These are phyloP conservation scores for Colletotrichum camelliae DNA, from an alignment of 2,329 filamentous ascomycete species.

Conservation along the genomic window DNA sequence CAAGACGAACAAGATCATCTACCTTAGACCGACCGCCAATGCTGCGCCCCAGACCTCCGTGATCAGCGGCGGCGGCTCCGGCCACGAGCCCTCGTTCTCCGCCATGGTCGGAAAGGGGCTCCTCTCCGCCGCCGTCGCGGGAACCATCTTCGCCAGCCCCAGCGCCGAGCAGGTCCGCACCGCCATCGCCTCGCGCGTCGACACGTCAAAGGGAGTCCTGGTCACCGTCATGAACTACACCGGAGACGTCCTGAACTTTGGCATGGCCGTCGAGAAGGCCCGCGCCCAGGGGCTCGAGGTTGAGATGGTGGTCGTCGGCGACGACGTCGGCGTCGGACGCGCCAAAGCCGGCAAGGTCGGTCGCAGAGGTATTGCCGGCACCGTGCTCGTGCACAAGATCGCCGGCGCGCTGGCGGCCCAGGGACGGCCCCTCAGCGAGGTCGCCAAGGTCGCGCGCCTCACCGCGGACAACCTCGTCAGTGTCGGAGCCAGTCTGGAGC, in stretches of 20 bases:
- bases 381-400: constrained; percentile 90
- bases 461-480: constrained; percentile 80
- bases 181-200: constrained; percentile 61
- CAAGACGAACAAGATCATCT: constrained; percentile 81
- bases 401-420: constrained; percentile 80
- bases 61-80: constrained; percentile 85
- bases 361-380: constrained; percentile 87
- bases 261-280: constrained; percentile 91
- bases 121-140: constrained; percentile 76
- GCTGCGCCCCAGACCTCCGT: constrained; percentile 70
- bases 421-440: constrained; percentile 72
- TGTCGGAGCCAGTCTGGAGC: constrained; percentile 83
- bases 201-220: constrained; percentile 75
- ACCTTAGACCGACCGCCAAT: constrained; percentile 62
- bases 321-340: constrained; percentile 89
- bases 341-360: constrained; percentile 89
- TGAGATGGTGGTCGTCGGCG: constrained; percentile 90
- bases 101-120: constrained; percentile 79
- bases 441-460: constrained; percentile 73
- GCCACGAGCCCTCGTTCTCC: constrained; percentile 82
- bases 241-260: constrained; percentile 89
- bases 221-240: constrained; percentile 98
- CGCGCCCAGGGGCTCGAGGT: constrained; percentile 77
- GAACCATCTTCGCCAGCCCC: constrained; percentile 82
- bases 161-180: constrained; percentile 80